Evolutionary conservation across 2,329 filamentous ascomycete genomes (phyloP).

Genomic region (Exophiala lecanii-corni): DNA sequence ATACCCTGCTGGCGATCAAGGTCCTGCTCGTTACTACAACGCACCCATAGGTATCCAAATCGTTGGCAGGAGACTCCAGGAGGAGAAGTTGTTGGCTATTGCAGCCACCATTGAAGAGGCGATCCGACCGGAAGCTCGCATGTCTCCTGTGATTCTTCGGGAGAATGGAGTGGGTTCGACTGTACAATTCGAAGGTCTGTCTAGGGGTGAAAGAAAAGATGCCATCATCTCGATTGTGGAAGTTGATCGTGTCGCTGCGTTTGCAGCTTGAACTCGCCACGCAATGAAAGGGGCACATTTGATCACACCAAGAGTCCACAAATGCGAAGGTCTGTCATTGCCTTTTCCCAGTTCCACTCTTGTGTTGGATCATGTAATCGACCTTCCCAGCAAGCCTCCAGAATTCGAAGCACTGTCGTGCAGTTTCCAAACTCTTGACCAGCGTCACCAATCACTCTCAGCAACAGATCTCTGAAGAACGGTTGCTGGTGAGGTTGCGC

Average conservation of each 20-base stretch:
- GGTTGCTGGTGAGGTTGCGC: constrained; percentile 12
- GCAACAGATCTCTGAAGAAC: constrained; percentile 7
- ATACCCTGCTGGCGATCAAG: constrained; percentile 27
- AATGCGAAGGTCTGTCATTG: constrained; percentile 4
- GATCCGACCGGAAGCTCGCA: neutral
- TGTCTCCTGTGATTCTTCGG: no score
- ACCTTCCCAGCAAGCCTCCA: constrained; percentile 2
- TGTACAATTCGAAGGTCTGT: no score
- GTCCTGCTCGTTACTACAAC: constrained; percentile 43
- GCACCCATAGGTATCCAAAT: constrained; percentile 51
- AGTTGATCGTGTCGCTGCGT: no score
- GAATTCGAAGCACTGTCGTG: neutral
- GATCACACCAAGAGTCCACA: constrained; percentile 4
- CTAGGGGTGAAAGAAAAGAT: no score
- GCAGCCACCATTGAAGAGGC: neutral
- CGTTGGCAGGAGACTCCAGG: constrained; percentile 49
- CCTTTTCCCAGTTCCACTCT: constrained; percentile 4
- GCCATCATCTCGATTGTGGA: no score
- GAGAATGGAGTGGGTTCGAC: no score
- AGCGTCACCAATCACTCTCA: constrained; percentile 1
- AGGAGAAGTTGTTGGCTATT: constrained; percentile 42
- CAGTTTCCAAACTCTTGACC: constrained; percentile 4
- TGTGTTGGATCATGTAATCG: neutral
- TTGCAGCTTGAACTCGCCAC: no score
- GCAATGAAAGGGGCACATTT: no score